A percentile compares a stretch with the other conserved stretches of the same genome.
These are phyloP conservation scores for Sphaerulina vaccinii DNA, from an alignment of 2,329 filamentous ascomycete species.

Conservation along the genomic window DNA sequence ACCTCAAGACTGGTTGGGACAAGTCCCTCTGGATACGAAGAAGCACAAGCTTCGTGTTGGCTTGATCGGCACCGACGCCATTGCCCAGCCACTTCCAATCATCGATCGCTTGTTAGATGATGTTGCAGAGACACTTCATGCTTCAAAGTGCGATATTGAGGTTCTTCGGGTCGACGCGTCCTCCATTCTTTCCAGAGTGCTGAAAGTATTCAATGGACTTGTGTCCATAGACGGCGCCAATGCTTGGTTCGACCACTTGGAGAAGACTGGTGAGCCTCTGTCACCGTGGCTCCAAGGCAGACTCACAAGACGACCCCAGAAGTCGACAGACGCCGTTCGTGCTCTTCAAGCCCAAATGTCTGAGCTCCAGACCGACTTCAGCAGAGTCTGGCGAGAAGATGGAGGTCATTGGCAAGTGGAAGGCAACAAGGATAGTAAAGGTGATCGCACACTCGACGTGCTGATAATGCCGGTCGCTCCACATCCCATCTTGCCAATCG, in stretches of 20 bases:
- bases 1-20: slow-evolving; percentile 40
- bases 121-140: slow-evolving; percentile 42
- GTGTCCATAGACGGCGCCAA: slow-evolving; percentile 59
- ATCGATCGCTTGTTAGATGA: slow-evolving; percentile 49
- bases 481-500: slow-evolving; percentile 61
- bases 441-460: slow-evolving; percentile 50
- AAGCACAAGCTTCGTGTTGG: slow-evolving; percentile 44
- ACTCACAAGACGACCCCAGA: slow-evolving; percentile 49
- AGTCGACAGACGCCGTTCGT: slow-evolving; percentile 50
- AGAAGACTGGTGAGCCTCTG: slow-evolving; percentile 56
- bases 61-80: slow-evolving; percentile 51
- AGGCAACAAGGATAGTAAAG: slow-evolving; percentile 16
- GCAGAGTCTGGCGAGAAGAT: slow-evolving; percentile 56
- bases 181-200: slow-evolving; percentile 53
- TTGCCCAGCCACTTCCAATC: slow-evolving; percentile 54
- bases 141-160: slow-evolving; percentile 44
- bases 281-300: slow-evolving; percentile 60
- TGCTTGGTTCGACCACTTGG: slow-evolving; percentile 57
- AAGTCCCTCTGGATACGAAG: slow-evolving; percentile 26
- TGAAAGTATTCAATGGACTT: slow-evolving; percentile 57
- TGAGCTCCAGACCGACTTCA: slow-evolving; percentile 55
- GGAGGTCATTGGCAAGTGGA: slow-evolving; percentile 36
- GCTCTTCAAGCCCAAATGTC: slow-evolving; percentile 54
- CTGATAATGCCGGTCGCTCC: slow-evolving; percentile 64
- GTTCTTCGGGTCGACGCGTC: slow-evolving; percentile 59